Conservation (phyloP, 2,329 filamentous ascomycete genomes). For the Ophiostoma quercus region DNA sequence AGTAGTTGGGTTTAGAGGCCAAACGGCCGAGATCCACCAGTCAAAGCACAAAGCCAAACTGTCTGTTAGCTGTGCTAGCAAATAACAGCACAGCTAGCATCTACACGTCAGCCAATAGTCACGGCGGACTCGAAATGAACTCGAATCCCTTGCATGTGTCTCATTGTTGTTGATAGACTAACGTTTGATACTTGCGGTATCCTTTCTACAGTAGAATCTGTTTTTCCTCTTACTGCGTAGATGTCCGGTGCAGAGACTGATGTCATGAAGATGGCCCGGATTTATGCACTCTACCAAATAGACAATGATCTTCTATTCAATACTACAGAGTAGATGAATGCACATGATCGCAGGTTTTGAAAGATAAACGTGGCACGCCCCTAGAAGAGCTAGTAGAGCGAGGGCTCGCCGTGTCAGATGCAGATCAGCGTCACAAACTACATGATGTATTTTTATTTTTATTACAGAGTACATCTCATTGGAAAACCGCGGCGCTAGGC, state of each 20-base stretch:
- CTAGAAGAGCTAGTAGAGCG: neutral
- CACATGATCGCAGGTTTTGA: neutral
- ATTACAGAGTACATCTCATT: no score
- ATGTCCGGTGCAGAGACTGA: neutral
- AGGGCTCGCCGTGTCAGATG: slow-evolving; percentile 1
- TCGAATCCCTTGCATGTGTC: neutral
- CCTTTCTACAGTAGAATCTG: no score
- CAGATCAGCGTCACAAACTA: neutral
- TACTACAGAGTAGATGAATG: neutral
- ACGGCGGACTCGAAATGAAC: neutral
- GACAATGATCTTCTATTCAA: neutral
- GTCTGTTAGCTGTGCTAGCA: no score
- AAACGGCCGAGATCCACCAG: slow-evolving; percentile 5
- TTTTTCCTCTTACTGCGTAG: neutral
- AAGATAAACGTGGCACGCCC: neutral
- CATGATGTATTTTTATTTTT: neutral
- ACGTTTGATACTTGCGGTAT: no score
- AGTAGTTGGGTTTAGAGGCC: neutral
- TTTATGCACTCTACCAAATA: neutral
- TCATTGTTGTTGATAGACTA: neutral
- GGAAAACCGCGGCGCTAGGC: neutral
- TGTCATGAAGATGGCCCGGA: neutral
- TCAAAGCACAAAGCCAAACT: no score
- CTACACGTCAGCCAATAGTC: neutral
- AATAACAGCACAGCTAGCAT: neutral